phyloP scores from a whole-genome alignment of 176 grass and related monocot species.

The Carex kokanica region DNA sequence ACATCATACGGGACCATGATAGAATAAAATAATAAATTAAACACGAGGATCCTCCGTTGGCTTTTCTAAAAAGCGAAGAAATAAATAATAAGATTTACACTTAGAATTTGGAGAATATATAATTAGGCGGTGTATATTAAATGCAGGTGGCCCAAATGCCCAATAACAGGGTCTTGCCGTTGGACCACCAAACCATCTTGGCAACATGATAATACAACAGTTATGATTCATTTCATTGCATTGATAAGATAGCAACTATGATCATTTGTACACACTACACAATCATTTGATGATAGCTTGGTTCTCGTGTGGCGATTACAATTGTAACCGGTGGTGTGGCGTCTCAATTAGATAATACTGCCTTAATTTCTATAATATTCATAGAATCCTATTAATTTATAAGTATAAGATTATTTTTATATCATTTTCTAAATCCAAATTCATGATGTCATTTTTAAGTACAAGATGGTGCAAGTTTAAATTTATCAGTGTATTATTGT shows the following conservation, averaged over 20 bases:
- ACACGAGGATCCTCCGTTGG: neutral
- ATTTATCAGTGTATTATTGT: neutral
- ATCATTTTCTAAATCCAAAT: neutral
- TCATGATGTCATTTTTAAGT: neutral
- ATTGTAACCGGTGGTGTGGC: neutral
- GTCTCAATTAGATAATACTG: neutral
- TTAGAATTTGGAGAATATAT: neutral
- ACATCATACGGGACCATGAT: neutral
- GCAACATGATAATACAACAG: conserved; percentile 18
- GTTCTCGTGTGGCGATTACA: neutral
- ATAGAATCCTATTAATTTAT: neutral
- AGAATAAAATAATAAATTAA: neutral
- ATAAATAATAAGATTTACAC: neutral
- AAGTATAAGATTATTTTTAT: neutral
- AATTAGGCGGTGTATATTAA: conserved; percentile 23
- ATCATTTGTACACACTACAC: conserved; percentile 21
- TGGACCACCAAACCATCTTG: conserved; percentile 30
- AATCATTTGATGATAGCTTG: conserved; percentile 7
- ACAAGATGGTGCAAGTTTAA: neutral
- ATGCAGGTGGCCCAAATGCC: neutral
- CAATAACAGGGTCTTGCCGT: neutral
- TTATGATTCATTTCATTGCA: conserved; percentile 25
- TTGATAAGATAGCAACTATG: conserved; percentile 15
- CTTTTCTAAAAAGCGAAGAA: neutral
- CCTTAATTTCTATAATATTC: neutral